phyloP scores from a whole-genome alignment of 2,329 filamentous ascomycete genomes.

The Microcyclosporella mali region DNA sequence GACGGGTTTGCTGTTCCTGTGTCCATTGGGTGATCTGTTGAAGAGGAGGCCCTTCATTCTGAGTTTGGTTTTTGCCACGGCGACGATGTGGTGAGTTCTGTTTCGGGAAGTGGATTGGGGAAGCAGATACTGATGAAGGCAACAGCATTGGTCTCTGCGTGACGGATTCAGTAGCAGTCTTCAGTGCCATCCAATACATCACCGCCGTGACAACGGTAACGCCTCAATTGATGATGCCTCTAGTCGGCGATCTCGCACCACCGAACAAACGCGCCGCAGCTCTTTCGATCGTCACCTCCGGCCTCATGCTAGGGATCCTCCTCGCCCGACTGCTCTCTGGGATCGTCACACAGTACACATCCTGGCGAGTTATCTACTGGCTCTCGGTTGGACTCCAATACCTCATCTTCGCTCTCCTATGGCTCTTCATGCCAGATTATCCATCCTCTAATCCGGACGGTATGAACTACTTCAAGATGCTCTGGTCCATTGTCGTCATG shows the following conservation, averaged over 20 bases:
- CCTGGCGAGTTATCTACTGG: conserved; percentile 77
- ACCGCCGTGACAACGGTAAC: conserved; percentile 74
- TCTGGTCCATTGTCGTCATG: conserved; percentile 60
- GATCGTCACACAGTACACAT: conserved; percentile 64
- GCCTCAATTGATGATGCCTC: conserved; percentile 66
- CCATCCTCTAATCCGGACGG: conserved; percentile 62
- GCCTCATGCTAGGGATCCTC: conserved; percentile 68
- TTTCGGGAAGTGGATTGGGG: conserved; percentile 7
- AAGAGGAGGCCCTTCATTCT: conserved; percentile 64
- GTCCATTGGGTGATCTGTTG: conserved; percentile 66
- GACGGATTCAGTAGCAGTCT: conserved; percentile 58
- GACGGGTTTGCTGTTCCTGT: conserved; percentile 64
- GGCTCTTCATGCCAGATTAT: conserved; percentile 73
- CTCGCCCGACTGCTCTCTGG: conserved; percentile 70
- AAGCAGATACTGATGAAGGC: neutral
- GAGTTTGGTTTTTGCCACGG: conserved; percentile 56
- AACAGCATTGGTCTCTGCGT: conserved; percentile 66
- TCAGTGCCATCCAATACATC: conserved; percentile 65
- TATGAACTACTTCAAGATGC: conserved; percentile 58
- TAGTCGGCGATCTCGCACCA: conserved; percentile 73
- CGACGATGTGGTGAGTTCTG: conserved; percentile 54
- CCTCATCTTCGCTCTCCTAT: conserved; percentile 59
- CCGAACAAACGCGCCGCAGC: conserved; percentile 60
- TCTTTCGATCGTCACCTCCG: conserved; percentile 68
- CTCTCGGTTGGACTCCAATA: conserved; percentile 63